Conservation (phyloP, 1,284 basidiomycete species). For the Xerocomus minutiporus region DNA sequence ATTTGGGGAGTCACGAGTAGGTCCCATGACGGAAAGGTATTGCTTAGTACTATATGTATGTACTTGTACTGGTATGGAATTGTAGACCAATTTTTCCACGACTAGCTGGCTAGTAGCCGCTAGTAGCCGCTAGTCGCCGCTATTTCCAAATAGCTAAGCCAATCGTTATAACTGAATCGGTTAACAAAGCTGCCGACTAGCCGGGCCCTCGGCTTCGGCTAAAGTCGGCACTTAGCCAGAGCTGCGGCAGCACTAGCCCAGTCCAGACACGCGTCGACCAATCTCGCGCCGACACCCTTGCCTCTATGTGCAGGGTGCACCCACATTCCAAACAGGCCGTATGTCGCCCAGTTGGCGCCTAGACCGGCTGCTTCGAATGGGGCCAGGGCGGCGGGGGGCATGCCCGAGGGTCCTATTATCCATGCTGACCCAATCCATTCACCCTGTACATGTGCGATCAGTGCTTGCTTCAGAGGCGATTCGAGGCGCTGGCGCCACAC, state of each 20-base stretch:
- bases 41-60: no score
- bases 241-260: conserved; percentile 12
- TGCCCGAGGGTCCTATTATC: conserved; percentile 28
- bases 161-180: no score
- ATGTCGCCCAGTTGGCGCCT: conserved; percentile 19
- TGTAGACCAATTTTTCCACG: no score
- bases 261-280: conserved; percentile 20
- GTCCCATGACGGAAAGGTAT: no score
- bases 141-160: no score
- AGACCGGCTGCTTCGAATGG: conserved; percentile 14
- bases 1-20: no score
- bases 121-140: no score
- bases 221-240: no score
- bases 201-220: no score
- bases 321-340: conserved; percentile 36
- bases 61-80: no score
- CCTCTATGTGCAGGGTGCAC: conserved; percentile 34
- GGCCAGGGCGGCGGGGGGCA: conserved; percentile 11
- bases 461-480: conserved; percentile 22
- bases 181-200: no score
- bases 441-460: conserved; percentile 24
- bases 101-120: no score
- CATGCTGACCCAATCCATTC: conserved; percentile 33
- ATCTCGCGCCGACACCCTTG: conserved; percentile 27
- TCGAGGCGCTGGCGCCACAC: conserved; percentile 34